These are phyloP conservation scores for Lepidium didymum DNA, from an alignment of 345 rosid species.

Conservation along the genomic window DNA sequence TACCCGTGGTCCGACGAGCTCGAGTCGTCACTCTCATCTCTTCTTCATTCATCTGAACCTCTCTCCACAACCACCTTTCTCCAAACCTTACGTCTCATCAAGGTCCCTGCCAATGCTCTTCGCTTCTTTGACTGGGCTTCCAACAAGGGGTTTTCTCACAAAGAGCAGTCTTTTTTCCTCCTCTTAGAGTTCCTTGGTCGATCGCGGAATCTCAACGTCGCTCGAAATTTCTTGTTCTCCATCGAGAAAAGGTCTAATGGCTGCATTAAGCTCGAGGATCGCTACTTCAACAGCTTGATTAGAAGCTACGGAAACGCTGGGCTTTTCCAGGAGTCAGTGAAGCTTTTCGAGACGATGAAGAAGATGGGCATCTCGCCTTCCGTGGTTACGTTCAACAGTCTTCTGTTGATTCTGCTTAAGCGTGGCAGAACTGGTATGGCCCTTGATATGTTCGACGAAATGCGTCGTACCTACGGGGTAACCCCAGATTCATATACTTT, in stretches of 20 bases:
- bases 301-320: slow-evolving; percentile 65
- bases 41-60: slow-evolving; percentile 35
- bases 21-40: slow-evolving; percentile 50
- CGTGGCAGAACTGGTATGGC: slow-evolving; percentile 73
- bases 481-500: slow-evolving; percentile 63
- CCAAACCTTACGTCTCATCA: slow-evolving; percentile 54
- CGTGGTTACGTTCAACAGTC: slow-evolving; percentile 56
- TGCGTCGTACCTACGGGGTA: slow-evolving; percentile 72
- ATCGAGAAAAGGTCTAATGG: slow-evolving; percentile 57
- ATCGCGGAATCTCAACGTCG: slow-evolving; percentile 52
- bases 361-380: slow-evolving; percentile 61
- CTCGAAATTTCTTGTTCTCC: slow-evolving; percentile 68
- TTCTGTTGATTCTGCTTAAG: slow-evolving; percentile 51
- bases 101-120: slow-evolving; percentile 46
- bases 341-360: slow-evolving; percentile 62
- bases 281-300: slow-evolving; percentile 67
- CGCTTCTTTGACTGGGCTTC: slow-evolving; percentile 60
- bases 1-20: slow-evolving; percentile 49
- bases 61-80: slow-evolving; percentile 48
- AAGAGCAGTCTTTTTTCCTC: slow-evolving; percentile 44
- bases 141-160: slow-evolving; percentile 41
- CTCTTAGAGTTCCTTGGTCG: slow-evolving; percentile 64
- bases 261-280: slow-evolving; percentile 48
- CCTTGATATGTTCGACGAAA: slow-evolving; percentile 58
- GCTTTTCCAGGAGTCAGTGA: slow-evolving; percentile 58